A percentile compares a stretch with the other conserved stretches of the same genome.
These are phyloP conservation scores for Cutaneotrichosporon curvatum DNA, from an alignment of 1,284 basidiomycete species.

Conservation along the genomic window DNA sequence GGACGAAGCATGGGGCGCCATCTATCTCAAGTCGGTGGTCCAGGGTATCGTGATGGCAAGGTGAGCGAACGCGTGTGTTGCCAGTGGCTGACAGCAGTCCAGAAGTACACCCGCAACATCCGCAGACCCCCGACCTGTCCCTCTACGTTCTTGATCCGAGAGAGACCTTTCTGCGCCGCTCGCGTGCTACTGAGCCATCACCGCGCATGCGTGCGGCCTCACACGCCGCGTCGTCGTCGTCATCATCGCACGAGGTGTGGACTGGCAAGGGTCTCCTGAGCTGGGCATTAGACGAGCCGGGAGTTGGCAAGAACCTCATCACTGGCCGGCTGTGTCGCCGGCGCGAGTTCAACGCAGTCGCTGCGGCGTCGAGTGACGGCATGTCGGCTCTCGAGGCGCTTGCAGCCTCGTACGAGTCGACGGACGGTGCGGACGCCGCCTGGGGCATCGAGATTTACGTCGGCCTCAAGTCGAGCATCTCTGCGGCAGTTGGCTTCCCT, in stretches of 20 bases:
- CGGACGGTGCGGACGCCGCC: constrained; percentile 8
- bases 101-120: constrained; percentile 32
- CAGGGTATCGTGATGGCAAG: constrained; percentile 40
- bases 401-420: constrained; percentile 10
- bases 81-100: constrained; percentile 25
- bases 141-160: constrained; percentile 43
- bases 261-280: constrained; percentile 39
- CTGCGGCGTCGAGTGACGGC: constrained; percentile 1
- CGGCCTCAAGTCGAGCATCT: constrained; percentile 24
- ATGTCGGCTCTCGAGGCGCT: constrained; percentile 31
- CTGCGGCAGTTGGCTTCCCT: constrained; percentile 1
- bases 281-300: constrained; percentile 38
- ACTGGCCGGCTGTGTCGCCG: constrained; percentile 31
- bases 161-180: constrained; percentile 34
- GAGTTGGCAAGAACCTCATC: constrained; percentile 39
- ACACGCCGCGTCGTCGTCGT: constrained; percentile 1
- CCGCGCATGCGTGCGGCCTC: constrained; percentile 10
- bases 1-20: constrained; percentile 40
- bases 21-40: constrained; percentile 41
- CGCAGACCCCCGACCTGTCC: constrained; percentile 32
- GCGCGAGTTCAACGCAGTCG: constrained; percentile 4
- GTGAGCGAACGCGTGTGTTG: constrained; percentile 18
- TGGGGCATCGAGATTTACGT: constrained; percentile 42
- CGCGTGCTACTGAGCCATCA: constrained; percentile 19
- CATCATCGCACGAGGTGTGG: constrained; percentile 32